Percentiles rank a stretch among this genome's conserved stretches.
Conservation (phyloP, 2,329 filamentous ascomycete species). For the Aspergillus hiratsukae region DNA sequence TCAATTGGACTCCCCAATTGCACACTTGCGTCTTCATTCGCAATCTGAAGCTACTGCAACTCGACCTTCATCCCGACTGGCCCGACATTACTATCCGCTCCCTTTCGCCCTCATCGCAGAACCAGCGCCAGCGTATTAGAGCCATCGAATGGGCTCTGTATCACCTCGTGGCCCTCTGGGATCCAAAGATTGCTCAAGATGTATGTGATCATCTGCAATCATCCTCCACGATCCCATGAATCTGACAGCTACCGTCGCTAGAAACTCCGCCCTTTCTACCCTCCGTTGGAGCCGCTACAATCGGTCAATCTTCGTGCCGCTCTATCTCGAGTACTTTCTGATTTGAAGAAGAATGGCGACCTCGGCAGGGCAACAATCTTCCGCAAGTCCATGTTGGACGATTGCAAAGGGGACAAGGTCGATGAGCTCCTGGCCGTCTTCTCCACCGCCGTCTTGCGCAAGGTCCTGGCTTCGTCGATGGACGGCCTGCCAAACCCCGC, state of each 20-base stretch:
- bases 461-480: slow-evolving; percentile 47
- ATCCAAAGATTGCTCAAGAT: slow-evolving; percentile 68
- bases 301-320: slow-evolving; percentile 85
- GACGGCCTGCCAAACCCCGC: slow-evolving; percentile 47
- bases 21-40: slow-evolving; percentile 68
- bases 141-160: slow-evolving; percentile 89
- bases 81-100: slow-evolving; percentile 67
- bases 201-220: slow-evolving; percentile 40
- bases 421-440: slow-evolving; percentile 82
- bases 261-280: slow-evolving; percentile 89
- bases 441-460: slow-evolving; percentile 76
- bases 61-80: slow-evolving; percentile 75
- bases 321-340: slow-evolving; percentile 73
- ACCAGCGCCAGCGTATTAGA: slow-evolving; percentile 77
- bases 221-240: not conserved
- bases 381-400: slow-evolving; percentile 93
- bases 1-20: slow-evolving; percentile 43
- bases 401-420: slow-evolving; percentile 87
- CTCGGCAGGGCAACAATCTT: slow-evolving; percentile 75
- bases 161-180: slow-evolving; percentile 79
- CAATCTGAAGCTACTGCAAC: slow-evolving; percentile 76
- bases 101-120: slow-evolving; percentile 65
- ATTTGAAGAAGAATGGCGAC: slow-evolving; percentile 80
- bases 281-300: slow-evolving; percentile 82
- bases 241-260: slow-evolving; percentile 32